Base-by-base conservation (phyloP, 169 alveolate genomes). In the Cryptosporidium parvum region DNA sequence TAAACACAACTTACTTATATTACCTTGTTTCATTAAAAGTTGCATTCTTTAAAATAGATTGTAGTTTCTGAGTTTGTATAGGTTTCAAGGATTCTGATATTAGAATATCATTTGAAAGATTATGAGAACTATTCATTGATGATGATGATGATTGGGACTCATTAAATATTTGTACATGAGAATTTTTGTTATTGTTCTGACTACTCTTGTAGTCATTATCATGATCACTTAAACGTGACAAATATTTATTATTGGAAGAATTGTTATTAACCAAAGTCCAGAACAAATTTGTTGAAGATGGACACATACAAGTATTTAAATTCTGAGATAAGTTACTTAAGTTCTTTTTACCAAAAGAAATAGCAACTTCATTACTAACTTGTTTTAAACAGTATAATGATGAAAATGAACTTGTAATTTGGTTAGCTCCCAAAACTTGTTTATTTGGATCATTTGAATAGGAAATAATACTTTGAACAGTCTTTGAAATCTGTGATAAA, bases 301-400 rank as follows among this genome's bases (percentile, higher is more conserved):
- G 89, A 65, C 89, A 80, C 75, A 80, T 62, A 42, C 53, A 80
- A 18, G 89, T 80, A 26, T 80, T 80, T 45, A 80, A 26, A 21
- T 35, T 48, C 21, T 37, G 33, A 12, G 89, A 80, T 39, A 80
- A 39, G n/a, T 23, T 45, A 2, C 23, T 42, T 1, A 80, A 18
- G 53, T 65, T 26, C 23, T 59, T 58, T 6, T 62, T 62, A 1
- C 48, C 58, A 39, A 65, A 65, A 65, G 72, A 37, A 8, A 8
- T 0, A 72, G 35, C 12, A 72, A 53, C 26, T 23, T 39, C 29
- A 7, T 51, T 26, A n/a, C 59, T 9, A 35, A 18, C 21, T 16
- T 44, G 48, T 26, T 35, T 80, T 58, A n/a, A 23, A 29, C 80
- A 80, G 33, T 31, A 80, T 21, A 80, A n/a, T 8, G 75, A 35